A percentile compares a stretch with the other conserved stretches of the same genome.
These are phyloP conservation scores for Metschnikowia orientalis DNA, from an alignment of 805 yeast genomes.

Conservation along the genomic window DNA sequence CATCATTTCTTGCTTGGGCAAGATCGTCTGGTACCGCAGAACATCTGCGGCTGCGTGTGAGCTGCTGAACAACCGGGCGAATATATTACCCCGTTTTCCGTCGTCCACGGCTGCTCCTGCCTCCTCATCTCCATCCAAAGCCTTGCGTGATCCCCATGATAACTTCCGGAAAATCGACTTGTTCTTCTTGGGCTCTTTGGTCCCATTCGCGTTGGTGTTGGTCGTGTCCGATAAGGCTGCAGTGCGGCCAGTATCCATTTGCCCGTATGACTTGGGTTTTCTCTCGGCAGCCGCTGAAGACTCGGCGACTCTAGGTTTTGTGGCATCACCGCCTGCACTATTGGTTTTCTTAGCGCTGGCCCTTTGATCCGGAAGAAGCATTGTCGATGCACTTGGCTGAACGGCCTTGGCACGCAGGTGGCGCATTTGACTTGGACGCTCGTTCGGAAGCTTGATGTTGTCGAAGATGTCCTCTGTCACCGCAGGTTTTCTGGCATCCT, in stretches of 20 bases:
- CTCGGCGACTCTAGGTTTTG: too few relatives aligned
- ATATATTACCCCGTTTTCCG: constrained; percentile 12
- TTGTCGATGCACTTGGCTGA: constrained; percentile 33
- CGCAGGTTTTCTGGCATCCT: constrained; percentile 9
- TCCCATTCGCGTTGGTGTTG: constrained; percentile 7
- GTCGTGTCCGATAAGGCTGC: constrained; percentile 33
- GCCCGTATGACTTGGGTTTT: too few relatives aligned
- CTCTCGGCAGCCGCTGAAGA: too few relatives aligned
- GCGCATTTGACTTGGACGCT: too few relatives aligned
- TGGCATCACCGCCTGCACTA: too few relatives aligned
- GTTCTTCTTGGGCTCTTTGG: constrained; percentile 24
- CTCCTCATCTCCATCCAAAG: constrained; percentile 30
- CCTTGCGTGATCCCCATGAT: constrained; percentile 46
- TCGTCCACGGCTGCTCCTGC: constrained; percentile 19
- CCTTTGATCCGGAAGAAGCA: constrained; percentile 29
- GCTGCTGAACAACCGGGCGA: constrained; percentile 37
- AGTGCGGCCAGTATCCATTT: too few relatives aligned
- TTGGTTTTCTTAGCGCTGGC: too few relatives aligned
- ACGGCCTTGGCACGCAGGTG: constrained; percentile 9
- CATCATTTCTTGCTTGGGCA: constrained; percentile 53
- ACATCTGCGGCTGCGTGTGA: constrained; percentile 24
- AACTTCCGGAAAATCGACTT: constrained; percentile 46
- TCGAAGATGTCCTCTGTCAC: constrained; percentile 33
- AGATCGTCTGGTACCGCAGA: constrained; percentile 33
- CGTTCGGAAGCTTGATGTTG: constrained; percentile 42